phyloP scores from a whole-genome alignment of 2,329 filamentous ascomycete species.

The Fusarium sp. region DNA sequence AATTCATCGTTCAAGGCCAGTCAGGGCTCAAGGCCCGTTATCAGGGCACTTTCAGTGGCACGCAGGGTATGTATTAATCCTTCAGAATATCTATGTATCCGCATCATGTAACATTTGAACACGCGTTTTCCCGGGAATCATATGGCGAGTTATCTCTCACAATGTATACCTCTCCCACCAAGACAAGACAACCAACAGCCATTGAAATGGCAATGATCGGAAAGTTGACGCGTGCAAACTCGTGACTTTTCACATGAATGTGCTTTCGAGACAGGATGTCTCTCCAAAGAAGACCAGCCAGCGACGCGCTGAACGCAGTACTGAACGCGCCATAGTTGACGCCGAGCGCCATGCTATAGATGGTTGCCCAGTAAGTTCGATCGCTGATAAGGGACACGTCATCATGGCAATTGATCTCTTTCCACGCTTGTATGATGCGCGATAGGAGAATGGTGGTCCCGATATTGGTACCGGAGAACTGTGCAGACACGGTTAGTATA shows the following conservation, averaged over 20 bases:
- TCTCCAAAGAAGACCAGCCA: conserved; percentile 80
- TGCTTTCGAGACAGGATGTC: conserved; percentile 79
- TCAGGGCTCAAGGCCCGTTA: too few species aligned
- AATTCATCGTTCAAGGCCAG: too few species aligned
- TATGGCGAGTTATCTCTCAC: conserved; percentile 40
- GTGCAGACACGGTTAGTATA: background rate
- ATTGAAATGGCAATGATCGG: conserved; percentile 80
- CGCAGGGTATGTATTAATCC: too few species aligned
- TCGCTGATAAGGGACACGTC: conserved; percentile 68
- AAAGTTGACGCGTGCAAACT: conserved; percentile 78
- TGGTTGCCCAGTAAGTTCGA: conserved; percentile 79
- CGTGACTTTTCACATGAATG: conserved; percentile 73
- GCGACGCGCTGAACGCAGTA: conserved; percentile 78
- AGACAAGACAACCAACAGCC: conserved; percentile 72
- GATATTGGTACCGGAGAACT: conserved; percentile 85
- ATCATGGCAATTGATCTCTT: conserved; percentile 67
- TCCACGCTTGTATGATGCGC: conserved; percentile 79
- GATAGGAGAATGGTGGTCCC: conserved; percentile 81
- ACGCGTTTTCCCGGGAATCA: conserved; percentile 6
- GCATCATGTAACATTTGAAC: background rate
- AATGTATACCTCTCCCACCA: conserved; percentile 76
- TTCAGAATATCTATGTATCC: too few species aligned
- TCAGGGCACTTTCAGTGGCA: too few species aligned
- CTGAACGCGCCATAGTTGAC: conserved; percentile 84
- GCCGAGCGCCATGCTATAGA: conserved; percentile 81